Conservation (phyloP, 83 land plant species). For the Thuja plicata region DNA sequence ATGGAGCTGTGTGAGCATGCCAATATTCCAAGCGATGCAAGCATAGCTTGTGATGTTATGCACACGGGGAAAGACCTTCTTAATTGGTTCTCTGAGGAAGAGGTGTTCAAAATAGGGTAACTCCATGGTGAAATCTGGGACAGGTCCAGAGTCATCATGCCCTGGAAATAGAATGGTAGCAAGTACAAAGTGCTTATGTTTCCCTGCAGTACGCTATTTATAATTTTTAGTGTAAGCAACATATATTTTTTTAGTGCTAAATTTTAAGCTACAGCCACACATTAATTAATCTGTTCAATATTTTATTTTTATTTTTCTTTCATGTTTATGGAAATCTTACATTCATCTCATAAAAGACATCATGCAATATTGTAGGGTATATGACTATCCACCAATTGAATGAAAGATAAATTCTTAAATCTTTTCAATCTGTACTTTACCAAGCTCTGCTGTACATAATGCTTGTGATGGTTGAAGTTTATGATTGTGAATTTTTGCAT, state of each 20-base stretch:
- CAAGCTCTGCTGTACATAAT: slow-evolving; percentile 60
- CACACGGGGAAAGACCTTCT: slow-evolving; percentile 64
- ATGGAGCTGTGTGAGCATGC: slow-evolving; percentile 34
- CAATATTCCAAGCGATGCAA: slow-evolving; percentile 45
- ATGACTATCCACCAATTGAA: not conserved
- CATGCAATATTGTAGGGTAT: too few species aligned
- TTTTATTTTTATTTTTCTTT: too few species aligned
- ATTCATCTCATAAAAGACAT: too few species aligned
- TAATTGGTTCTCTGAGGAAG: not conserved
- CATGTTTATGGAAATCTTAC: too few species aligned
- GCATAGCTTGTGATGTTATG: slow-evolving; percentile 53
- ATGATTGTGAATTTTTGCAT: slow-evolving; percentile 34
- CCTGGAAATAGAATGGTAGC: too few species aligned
- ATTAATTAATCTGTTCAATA: too few species aligned
- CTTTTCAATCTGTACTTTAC: not conserved
- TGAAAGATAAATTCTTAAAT: not conserved
- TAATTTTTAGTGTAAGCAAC: too few species aligned
- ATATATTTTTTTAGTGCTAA: too few species aligned
- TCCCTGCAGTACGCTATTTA: too few species aligned
- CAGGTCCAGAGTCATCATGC: too few species aligned
- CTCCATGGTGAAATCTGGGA: not conserved
- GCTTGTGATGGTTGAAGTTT: slow-evolving; percentile 44
- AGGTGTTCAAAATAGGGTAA: slow-evolving; percentile 34
- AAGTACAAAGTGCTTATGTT: too few species aligned
- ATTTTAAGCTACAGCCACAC: too few species aligned